Percentiles rank a stretch among this genome's conserved stretches.
Conservation (phyloP, 768 basidiomycete species). For the Tylopilus subfusipes region DNA sequence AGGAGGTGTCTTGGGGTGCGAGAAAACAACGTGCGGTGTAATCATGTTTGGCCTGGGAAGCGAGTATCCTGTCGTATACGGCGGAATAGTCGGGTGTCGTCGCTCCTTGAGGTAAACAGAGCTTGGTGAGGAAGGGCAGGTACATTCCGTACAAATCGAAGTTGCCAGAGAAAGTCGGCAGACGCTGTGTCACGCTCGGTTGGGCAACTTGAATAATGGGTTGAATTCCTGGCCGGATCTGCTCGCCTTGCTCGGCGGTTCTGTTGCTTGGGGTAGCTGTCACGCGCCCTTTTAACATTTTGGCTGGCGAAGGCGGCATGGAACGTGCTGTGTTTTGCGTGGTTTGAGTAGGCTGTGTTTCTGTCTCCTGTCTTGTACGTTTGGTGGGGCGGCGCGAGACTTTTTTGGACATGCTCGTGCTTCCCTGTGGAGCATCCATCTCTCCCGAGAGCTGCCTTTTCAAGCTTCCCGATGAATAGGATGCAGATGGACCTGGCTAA, state of each 20-base stretch:
- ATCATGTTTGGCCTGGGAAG: slow-evolving; percentile 38
- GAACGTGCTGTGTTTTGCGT: slow-evolving; percentile 3
- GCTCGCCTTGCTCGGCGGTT: neutral
- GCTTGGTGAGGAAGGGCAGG: slow-evolving; percentile 34
- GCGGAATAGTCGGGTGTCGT: slow-evolving; percentile 27
- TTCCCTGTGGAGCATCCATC: slow-evolving; percentile 1
- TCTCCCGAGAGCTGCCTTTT: slow-evolving; percentile 24
- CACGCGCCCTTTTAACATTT: slow-evolving; percentile 1
- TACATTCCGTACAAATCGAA: slow-evolving; percentile 42
- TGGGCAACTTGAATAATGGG: slow-evolving; percentile 5
- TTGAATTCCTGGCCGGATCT: slow-evolving; percentile 1
- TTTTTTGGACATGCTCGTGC: neutral
- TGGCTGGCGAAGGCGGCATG: slow-evolving; percentile 8
- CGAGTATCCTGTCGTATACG: slow-evolving; percentile 35
- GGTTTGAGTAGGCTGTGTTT: slow-evolving; percentile 9
- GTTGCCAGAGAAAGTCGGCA: slow-evolving; percentile 29
- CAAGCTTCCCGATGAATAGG: slow-evolving; percentile 19
- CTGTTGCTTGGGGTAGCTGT: neutral
- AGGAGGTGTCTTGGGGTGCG: slow-evolving; percentile 4
- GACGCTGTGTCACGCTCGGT: neutral
- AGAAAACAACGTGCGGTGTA: slow-evolving; percentile 34
- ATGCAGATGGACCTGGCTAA: slow-evolving; percentile 14
- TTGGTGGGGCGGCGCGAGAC: slow-evolving; percentile 17
- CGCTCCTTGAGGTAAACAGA: slow-evolving; percentile 30
- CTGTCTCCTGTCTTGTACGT: slow-evolving; percentile 12